phyloP scores from a whole-genome alignment of 1,284 basidiomycete genomes.

The Marasmius sp. region DNA sequence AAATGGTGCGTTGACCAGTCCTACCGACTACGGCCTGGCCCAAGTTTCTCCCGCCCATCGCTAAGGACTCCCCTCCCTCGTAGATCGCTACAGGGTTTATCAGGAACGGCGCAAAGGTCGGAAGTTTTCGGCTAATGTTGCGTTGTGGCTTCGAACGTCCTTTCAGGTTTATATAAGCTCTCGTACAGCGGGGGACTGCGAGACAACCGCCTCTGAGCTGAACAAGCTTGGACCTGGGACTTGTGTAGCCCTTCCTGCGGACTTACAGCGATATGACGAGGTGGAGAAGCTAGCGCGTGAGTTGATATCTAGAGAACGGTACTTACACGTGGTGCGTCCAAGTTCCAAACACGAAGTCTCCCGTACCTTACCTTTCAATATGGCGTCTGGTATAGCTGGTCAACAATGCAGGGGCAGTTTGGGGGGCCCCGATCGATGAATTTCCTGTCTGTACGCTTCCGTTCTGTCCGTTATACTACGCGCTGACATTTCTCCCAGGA shows the following conservation, averaged over 20 bases:
- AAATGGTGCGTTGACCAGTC: slow-evolving; percentile 50
- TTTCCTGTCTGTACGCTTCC: slow-evolving; percentile 43
- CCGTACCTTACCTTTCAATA: neutral
- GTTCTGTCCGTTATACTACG: neutral
- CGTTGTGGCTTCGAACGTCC: slow-evolving; percentile 9
- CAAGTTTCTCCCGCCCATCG: neutral
- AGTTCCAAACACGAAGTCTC: neutral
- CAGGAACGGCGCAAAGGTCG: slow-evolving; percentile 62
- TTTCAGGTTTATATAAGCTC: slow-evolving; percentile 69
- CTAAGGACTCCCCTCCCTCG: neutral
- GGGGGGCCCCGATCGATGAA: slow-evolving; percentile 57
- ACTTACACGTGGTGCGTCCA: slow-evolving; percentile 43
- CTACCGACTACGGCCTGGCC: slow-evolving; percentile 1
- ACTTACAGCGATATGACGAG: slow-evolving; percentile 60
- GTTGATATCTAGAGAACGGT: slow-evolving; percentile 50
- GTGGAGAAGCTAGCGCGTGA: slow-evolving; percentile 55
- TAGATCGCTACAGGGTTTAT: slow-evolving; percentile 56
- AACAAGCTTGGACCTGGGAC: slow-evolving; percentile 53
- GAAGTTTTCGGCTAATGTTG: slow-evolving; percentile 1
- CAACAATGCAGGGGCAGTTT: slow-evolving; percentile 70
- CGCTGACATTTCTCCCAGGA: slow-evolving; percentile 37
- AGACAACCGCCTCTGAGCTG: slow-evolving; percentile 56
- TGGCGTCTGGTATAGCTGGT: slow-evolving; percentile 36
- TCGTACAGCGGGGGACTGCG: slow-evolving; percentile 56
- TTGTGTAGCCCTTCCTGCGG: slow-evolving; percentile 60